Conservation (phyloP, 2,329 filamentous ascomycete genomes). For the Helicocarpus griseus region DNA sequence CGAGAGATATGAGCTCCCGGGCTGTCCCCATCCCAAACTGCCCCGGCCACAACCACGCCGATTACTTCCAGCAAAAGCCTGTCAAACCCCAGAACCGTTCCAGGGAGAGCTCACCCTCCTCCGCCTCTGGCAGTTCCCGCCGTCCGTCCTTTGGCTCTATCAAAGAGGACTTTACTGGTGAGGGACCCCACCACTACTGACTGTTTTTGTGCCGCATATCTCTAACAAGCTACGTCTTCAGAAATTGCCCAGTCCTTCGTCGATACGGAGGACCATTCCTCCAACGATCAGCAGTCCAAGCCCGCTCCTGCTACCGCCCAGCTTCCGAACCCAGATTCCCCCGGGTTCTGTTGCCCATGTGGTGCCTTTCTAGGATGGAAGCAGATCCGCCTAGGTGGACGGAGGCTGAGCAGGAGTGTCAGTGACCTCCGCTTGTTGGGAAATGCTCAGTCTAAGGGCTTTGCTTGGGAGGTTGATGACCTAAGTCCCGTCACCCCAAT, state of each 20-base stretch:
- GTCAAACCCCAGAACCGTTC: conserved; percentile 14
- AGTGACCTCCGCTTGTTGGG: conserved; percentile 31
- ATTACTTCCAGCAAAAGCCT: neutral
- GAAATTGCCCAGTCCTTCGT: conserved; percentile 37
- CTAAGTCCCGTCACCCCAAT: conserved; percentile 6
- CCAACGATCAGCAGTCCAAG: conserved; percentile 20
- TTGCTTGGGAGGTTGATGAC: conserved; percentile 31
- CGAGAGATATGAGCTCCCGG: neutral
- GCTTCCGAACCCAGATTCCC: conserved; percentile 21
- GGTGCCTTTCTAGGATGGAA: conserved; percentile 38
- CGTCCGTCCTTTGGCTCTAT: conserved; percentile 35
- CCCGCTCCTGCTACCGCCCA: conserved; percentile 16
- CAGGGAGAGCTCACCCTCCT: conserved; percentile 26
- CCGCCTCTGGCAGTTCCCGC: conserved; percentile 29
- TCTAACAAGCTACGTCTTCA: conserved; percentile 8
- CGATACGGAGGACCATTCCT: conserved; percentile 26
- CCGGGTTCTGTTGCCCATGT: conserved; percentile 38
- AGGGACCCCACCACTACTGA: conserved; percentile 6
- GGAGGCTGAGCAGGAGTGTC: conserved; percentile 36
- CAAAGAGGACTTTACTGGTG: conserved; percentile 35
- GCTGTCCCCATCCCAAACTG: neutral
- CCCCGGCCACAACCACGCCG: neutral
- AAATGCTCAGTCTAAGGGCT: conserved; percentile 27
- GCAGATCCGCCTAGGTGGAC: conserved; percentile 35
- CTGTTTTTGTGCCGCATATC: neutral